Percentiles rank a stretch among this genome's conserved stretches.
phyloP scores from a whole-genome alignment of 2,329 filamentous ascomycete genomes.

The Pseudogymnoascus sp. region DNA sequence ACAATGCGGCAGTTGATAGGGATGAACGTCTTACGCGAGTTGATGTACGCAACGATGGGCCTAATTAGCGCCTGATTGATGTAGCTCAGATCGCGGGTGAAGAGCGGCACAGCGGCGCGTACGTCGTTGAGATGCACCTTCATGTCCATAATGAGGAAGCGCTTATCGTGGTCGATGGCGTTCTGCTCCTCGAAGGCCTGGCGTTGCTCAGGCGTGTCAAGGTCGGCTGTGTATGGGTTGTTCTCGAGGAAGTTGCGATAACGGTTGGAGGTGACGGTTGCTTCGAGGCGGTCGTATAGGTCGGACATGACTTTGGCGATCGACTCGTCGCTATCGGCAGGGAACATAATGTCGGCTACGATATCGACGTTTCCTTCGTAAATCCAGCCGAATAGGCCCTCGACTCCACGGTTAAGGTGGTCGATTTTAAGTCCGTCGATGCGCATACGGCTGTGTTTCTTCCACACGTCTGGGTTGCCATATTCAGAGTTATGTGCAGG shows the following conservation, averaged over 20 bases:
- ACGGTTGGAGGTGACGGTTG: conserved; percentile 74
- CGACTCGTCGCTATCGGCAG: conserved; percentile 76
- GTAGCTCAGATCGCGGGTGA: conserved; percentile 86
- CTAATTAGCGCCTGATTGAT: conserved; percentile 92
- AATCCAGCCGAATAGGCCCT: conserved; percentile 96
- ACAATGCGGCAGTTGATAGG: conserved; percentile 91
- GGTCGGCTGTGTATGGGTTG: conserved; percentile 27
- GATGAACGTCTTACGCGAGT: conserved; percentile 89
- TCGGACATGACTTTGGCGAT: conserved; percentile 94
- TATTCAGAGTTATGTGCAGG: conserved; percentile 57
- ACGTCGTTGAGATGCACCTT: conserved; percentile 94
- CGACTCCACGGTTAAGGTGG: conserved; percentile 85
- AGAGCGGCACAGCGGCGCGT: conserved; percentile 83
- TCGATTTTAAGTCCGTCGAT: conserved; percentile 94
- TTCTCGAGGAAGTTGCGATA: conserved; percentile 52
- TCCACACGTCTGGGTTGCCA: conserved; percentile 69
- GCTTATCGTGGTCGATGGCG: conserved; percentile 48
- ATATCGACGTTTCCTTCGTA: conserved; percentile 96
- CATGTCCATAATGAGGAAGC: conserved; percentile 87
- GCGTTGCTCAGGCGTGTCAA: conserved; percentile 22
- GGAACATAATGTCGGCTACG: conserved; percentile 90
- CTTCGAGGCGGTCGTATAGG: conserved; percentile 92
- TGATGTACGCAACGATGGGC: conserved; percentile 97
- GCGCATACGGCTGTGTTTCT: conserved; percentile 86
- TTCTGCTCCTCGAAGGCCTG: conserved; percentile 23